Evolutionary conservation across 352 stramenopile genomes (phyloP).

Genomic region (Globisporangium takayamanum): DNA sequence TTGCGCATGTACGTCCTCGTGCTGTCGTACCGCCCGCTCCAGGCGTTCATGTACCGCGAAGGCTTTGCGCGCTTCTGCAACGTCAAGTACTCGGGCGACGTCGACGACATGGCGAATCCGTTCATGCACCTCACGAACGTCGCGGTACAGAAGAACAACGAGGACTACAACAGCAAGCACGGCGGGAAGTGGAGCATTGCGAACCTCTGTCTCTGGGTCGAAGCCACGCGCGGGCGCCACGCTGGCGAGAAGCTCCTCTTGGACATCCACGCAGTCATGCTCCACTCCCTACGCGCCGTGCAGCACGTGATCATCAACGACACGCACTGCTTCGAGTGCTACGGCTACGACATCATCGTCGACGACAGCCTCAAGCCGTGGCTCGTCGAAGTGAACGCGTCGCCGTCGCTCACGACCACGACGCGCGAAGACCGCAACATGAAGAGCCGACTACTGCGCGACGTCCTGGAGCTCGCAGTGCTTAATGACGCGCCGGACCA

Average conservation of each 20-base stretch:
- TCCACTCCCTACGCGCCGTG: conserved; percentile 82
- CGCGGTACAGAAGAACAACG: conserved; percentile 87
- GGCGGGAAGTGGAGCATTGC: conserved; percentile 89
- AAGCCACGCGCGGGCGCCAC: conserved; percentile 47
- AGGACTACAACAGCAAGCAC: conserved; percentile 89
- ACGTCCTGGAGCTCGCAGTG: conserved; percentile 65
- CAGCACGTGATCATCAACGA: conserved; percentile 93
- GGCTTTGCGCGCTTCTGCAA: conserved; percentile 93
- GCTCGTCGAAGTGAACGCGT: conserved; percentile 88
- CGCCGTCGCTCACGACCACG: conserved; percentile 64
- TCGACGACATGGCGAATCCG: conserved; percentile 87
- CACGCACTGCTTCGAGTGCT: conserved; percentile 92
- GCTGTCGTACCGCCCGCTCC: conserved; percentile 81
- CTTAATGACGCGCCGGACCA: conserved; percentile 37
- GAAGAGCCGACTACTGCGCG: conserved; percentile 64
- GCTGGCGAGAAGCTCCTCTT: conserved; percentile 53
- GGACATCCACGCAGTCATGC: conserved; percentile 75
- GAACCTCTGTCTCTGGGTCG: conserved; percentile 84
- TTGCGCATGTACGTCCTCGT: conserved; percentile 91
- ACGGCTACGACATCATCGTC: conserved; percentile 93
- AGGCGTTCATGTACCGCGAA: conserved; percentile 74
- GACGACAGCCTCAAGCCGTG: conserved; percentile 90
- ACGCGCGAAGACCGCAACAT: conserved; percentile 72
- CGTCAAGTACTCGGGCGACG: conserved; percentile 79
- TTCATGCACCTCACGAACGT: conserved; percentile 90